Base-by-base conservation (phyloP, 805 yeast genomes). In the Zygosaccharomyces siamensis region DNA sequence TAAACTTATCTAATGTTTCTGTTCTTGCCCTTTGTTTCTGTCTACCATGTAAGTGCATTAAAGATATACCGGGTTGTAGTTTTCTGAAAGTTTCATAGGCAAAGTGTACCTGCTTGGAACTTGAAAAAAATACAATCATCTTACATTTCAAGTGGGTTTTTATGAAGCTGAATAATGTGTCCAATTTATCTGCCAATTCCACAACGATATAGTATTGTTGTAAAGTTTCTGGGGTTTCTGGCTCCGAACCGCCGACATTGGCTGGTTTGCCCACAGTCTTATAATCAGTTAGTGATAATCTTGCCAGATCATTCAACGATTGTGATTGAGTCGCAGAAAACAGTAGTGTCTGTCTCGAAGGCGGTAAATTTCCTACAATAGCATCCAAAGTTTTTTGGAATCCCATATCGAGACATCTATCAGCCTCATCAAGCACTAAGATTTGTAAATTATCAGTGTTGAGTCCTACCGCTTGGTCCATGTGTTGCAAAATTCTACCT, bases 261-360 rank as follows among this genome's bases (percentile, higher is more conserved):
- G 72, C 73, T 40, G 86, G 47, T 1, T 63, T 56, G 4, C 75
- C 69, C 76, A 88, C 50, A 68, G 74, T 27, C 70, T 69, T 11
- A 86, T 68, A 67, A 45, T 68, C 66, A 0, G 67, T 60, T 23
- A 66, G 49, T 2, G 72, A 80, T 42, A 93, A 64, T 57, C 97
- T 74, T 5, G 97, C 97, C 55, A 89, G 74, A 59, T 88, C 96
- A 43, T 77, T 76, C 5, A 89, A 84, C 8, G 84, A 80, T 54
- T 88, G 90, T 1, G 95, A 83, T 65, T 86, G 95, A 1, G 97
- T 89, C 0, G 97, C 97, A 0, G 95, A 85, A 57, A 86, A 90
- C 42, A 89, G 68, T 43, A 89, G 64, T 0, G 97, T 89, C 63
- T 90, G 97, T 63, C 96, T 77, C 3, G 82, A 75, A 8, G 84